Evolutionary conservation across 2,329 filamentous ascomycete species (phyloP).

Genomic region (Fusarium brevicatenulatum): DNA sequence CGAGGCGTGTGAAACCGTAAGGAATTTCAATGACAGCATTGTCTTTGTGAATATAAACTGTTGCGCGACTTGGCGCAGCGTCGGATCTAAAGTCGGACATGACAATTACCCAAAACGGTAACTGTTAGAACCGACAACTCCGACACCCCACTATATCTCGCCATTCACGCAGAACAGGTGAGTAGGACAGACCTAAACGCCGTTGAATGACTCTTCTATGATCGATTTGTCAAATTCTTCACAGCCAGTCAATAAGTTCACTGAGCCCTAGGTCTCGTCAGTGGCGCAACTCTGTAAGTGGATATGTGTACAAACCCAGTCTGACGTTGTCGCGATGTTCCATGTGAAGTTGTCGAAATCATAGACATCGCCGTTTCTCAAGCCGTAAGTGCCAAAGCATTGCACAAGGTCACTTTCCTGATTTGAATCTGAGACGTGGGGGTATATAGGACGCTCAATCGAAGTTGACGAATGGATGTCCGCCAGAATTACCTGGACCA

Average conservation of each 20-base stretch:
- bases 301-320: neutral
- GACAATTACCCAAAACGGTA: conserved; percentile 19
- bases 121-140: conserved; percentile 14
- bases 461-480: neutral
- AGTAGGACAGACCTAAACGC: neutral
- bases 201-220: neutral
- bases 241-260: neutral
- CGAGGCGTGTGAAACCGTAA: rapidly evolving
- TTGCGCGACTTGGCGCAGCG: no score
- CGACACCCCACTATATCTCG: neutral
- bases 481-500: neutral
- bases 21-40: neutral
- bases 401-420: rapidly evolving
- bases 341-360: neutral
- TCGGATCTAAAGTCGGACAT: neutral
- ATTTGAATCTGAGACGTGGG: rapidly evolving
- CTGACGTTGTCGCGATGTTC: neutral
- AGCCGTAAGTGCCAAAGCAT: rapidly evolving
- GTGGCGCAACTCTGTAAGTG: neutral
- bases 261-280: neutral
- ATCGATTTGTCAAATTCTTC: neutral
- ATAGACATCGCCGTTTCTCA: neutral
- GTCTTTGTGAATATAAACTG: rapidly evolving
- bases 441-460: neutral
- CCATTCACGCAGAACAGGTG: neutral